Evolutionary conservation across 805 yeast genomes (phyloP), one percentile per base, ranked within the genome.

Genomic region (Lachancea lanzarotensis): DNA sequence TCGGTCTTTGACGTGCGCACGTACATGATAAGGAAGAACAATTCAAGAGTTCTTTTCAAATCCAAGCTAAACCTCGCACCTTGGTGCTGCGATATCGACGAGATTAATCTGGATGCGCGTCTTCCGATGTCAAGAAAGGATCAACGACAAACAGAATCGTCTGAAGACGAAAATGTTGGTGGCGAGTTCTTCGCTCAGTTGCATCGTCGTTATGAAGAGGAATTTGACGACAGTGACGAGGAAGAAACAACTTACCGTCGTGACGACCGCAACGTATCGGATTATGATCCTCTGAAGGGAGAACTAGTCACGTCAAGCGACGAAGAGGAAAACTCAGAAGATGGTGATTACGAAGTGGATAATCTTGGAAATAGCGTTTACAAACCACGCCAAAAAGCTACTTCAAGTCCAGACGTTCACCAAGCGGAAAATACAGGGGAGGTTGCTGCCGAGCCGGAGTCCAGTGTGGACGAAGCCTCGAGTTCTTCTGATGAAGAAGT

Each of bases 1-100:
- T 87, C 96, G 2, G 96, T 87, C 12, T 91, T 89, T 63, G 97
- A 91, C 63, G 86, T 93, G 45, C 70, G 78, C 45, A 84, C 95
- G 0, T 93, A 85, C 48, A 78, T 76, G 71, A 84, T 88, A 22
- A 76, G 86, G 51, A 91, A 91, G 62, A 90, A 90, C 61, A 79
- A 85, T 40, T 83, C 96, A 4, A 76, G 78, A 42, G 91, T 91
- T n/a, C 65, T 76, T 10, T 89, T 89, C 68, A 91, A 95, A 3
- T 57, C 77, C 35, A 69, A 72, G 36, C 67, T 91, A 48, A 82
- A 88, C 58, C 67, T 90, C 56, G 70, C 80, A 11, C 79, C 76
- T 18, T 89, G 75, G 67, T 81, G 82, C 19, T 87, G 86, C 1
- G 82, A 77, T 45, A 79, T 84, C 4, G 67, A 74, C 38, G 84